These are phyloP conservation scores for Neonectria hederae DNA, from an alignment of 2,329 filamentous ascomycete genomes.

Conservation along the genomic window DNA sequence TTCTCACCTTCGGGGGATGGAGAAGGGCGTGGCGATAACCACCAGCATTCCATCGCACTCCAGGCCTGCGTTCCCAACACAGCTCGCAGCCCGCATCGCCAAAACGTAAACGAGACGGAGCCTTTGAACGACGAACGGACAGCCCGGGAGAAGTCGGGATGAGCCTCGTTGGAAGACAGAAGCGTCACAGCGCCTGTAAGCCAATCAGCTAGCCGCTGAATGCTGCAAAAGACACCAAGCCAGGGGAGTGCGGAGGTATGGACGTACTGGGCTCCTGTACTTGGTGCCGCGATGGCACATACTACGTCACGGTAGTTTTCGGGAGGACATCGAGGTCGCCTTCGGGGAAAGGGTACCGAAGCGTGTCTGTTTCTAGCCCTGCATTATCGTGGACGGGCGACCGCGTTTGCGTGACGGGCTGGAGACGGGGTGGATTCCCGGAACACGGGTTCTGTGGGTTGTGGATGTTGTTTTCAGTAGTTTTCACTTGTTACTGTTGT, in stretches of 20 bases:
- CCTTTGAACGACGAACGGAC: conserved; percentile 32
- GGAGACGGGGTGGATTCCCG: conserved; percentile 15
- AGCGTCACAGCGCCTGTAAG: conserved; percentile 9
- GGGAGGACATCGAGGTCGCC: conserved; percentile 4
- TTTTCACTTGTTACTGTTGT: background rate
- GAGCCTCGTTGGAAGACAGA: conserved; percentile 9
- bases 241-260: background rate
- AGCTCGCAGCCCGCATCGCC: conserved; percentile 28
- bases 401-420: conserved; percentile 28
- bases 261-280: too few species aligned
- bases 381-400: conserved; percentile 39
- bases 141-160: conserved; percentile 38
- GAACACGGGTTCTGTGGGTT: background rate
- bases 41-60: background rate
- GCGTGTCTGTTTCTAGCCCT: conserved; percentile 21
- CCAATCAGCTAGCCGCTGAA: conserved; percentile 6
- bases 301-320: conserved; percentile 31
- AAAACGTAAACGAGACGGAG: conserved; percentile 42
- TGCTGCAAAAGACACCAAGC: background rate
- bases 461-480: background rate
- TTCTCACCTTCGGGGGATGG: conserved; percentile 19
- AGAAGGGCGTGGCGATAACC: conserved; percentile 20
- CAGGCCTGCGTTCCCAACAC: conserved; percentile 20
- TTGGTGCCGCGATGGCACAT: conserved; percentile 8
- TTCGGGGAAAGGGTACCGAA: conserved; percentile 34